Conservation (phyloP, 768 basidiomycete species). For the Tulasnella sp. region DNA sequence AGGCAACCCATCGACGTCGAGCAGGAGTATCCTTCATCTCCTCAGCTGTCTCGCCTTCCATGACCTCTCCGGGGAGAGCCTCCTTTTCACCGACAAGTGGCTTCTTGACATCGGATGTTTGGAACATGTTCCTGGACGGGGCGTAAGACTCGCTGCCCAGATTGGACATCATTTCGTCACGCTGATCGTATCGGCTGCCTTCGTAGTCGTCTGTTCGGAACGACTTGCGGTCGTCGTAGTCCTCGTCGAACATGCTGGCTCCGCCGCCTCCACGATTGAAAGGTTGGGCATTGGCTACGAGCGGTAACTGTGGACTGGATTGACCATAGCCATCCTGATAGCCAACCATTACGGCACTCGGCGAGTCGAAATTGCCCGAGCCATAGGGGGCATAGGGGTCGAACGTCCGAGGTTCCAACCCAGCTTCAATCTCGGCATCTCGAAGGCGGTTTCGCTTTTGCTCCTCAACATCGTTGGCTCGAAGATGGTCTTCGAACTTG, state of each 20-base stretch:
- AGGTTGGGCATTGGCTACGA: slow-evolving; percentile 77
- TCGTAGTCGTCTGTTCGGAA: slow-evolving; percentile 75
- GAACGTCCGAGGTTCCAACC: slow-evolving; percentile 51
- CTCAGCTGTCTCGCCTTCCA: slow-evolving; percentile 85
- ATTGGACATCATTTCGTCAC: slow-evolving; percentile 73
- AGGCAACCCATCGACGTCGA: slow-evolving; percentile 77
- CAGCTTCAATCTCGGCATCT: slow-evolving; percentile 65
- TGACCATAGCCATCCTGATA: slow-evolving; percentile 50
- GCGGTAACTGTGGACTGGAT: slow-evolving; percentile 73
- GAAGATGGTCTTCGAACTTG: slow-evolving; percentile 78
- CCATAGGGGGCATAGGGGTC: slow-evolving; percentile 78
- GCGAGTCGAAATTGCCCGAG: not conserved
- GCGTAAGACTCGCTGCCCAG: slow-evolving; percentile 92
- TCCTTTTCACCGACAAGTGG: slow-evolving; percentile 65
- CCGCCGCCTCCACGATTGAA: slow-evolving; percentile 63
- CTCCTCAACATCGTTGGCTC: slow-evolving; percentile 80
- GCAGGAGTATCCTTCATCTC: slow-evolving; percentile 77
- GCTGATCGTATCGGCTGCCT: slow-evolving; percentile 69
- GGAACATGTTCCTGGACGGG: slow-evolving; percentile 94
- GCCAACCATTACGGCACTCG: slow-evolving; percentile 22
- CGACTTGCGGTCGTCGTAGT: slow-evolving; percentile 72
- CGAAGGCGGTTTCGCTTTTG: slow-evolving; percentile 73
- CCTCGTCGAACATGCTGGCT: slow-evolving; percentile 50
- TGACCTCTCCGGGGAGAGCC: slow-evolving; percentile 73
- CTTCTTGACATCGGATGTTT: slow-evolving; percentile 68